Conservation (phyloP, 495 filamentous ascomycete species). For the Gamarada debralockiae region DNA sequence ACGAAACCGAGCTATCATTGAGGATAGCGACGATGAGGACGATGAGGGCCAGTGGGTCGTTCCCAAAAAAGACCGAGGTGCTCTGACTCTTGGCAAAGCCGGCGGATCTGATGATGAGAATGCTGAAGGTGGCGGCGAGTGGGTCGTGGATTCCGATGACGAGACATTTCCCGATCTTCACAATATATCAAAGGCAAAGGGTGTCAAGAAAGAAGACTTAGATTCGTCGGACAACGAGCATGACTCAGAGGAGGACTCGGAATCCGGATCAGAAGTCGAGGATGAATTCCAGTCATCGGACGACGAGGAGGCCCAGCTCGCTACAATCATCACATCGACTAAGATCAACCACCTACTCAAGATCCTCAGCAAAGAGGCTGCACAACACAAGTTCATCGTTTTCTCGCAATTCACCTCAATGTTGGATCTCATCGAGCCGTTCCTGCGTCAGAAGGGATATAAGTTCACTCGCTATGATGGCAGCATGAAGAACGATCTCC, state of each 20-base stretch:
- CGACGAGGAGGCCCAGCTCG: constrained; percentile 29
- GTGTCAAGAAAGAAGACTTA: constrained; percentile 9
- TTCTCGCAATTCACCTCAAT: constrained; percentile 96
- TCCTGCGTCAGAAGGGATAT: constrained; percentile 68
- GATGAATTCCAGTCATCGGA: constrained; percentile 41
- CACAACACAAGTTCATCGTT: constrained; percentile 88
- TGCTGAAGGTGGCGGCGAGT: constrained; percentile 79
- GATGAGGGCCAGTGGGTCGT: constrained; percentile 78
- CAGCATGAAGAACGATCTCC: constrained; percentile 88
- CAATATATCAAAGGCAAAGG: constrained; percentile 10
- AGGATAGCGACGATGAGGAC: constrained; percentile 40
- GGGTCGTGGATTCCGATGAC: constrained; percentile 63
- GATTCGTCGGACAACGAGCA: constrained; percentile 23
- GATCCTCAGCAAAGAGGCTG: constrained; percentile 74
- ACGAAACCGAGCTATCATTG: constrained; percentile 38
- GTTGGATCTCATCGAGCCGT: constrained; percentile 93
- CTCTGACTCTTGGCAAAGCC: constrained; percentile 63
- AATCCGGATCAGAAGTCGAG: constrained; percentile 35
- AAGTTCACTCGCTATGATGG: constrained; percentile 89
- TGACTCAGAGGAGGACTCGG: constrained; percentile 34
- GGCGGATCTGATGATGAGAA: constrained; percentile 83
- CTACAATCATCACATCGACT: constrained; percentile 61
- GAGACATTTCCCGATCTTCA: constrained; percentile 33
- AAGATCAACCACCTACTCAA: constrained; percentile 84
- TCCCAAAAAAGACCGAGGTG: constrained; percentile 52